A percentile compares a stretch with the other conserved stretches of the same genome.
phyloP scores from a whole-genome alignment of 305 asterid genomes.

The Striga hermonthica region DNA sequence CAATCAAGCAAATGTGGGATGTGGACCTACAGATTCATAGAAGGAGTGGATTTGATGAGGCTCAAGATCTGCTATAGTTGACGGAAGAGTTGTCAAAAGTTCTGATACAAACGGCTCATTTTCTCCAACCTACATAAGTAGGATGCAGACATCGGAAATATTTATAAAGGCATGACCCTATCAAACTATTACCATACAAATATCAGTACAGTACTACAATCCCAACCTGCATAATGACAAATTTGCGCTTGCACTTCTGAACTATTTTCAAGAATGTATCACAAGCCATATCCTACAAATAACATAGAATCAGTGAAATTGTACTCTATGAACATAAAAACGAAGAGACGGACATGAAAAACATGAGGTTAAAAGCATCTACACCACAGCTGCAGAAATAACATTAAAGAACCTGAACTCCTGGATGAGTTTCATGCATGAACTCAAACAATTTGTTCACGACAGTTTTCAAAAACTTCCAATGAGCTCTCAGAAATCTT shows the following conservation, averaged over 20 bases:
- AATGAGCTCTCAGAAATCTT: conserved; percentile 96
- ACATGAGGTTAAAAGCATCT: not conserved
- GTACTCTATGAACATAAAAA: conserved; percentile 6
- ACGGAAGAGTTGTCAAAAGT: conserved; percentile 74
- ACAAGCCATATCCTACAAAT: conserved; percentile 92
- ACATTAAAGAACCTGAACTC: conserved; percentile 78
- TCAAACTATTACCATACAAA: conserved; percentile 3
- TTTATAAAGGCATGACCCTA: conserved; percentile 23
- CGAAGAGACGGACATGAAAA: not conserved
- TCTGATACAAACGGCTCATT: conserved; percentile 95
- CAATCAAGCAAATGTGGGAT: not conserved
- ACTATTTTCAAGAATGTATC: conserved; percentile 98
- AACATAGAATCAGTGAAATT: conserved; percentile 17
- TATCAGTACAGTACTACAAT: conserved; percentile 5
- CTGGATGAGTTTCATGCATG: conserved; percentile 99
- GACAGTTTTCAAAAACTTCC: conserved; percentile 99
- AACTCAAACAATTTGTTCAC: conserved; percentile 97
- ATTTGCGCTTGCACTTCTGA: conserved; percentile 98
- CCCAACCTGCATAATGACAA: conserved; percentile 81
- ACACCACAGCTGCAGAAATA: conserved; percentile 23
- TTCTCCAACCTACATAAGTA: conserved; percentile 76
- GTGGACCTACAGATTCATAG: conserved; percentile 82
- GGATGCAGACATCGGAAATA: conserved; percentile 20
- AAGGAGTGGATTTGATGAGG: conserved; percentile 97
- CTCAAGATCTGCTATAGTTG: conserved; percentile 90